Base-by-base conservation (phyloP, 768 basidiomycete genomes). In the Dioszegia crocea region DNA sequence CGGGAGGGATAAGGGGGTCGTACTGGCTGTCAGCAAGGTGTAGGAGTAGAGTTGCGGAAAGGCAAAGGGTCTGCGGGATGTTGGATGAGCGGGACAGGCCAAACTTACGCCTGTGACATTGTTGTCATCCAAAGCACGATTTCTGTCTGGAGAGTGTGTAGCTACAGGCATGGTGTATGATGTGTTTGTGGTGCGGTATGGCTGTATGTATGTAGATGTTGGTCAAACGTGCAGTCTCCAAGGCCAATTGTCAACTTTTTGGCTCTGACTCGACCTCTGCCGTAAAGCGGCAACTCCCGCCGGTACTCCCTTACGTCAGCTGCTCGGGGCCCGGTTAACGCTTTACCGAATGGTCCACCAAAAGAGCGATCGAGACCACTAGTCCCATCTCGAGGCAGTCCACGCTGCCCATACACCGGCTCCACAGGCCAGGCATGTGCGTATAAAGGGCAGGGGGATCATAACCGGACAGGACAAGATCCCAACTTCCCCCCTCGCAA, bases 1-100 rank as follows among this genome's bases (percentile, higher is more conserved):
- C 88, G 5, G 93, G 94, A 68, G 93, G 90, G 60, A 96, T 86
- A 41, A 97, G 84, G n/a, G 94, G 93, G 67, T 97, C 93, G 76
- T 97, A 94, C 89, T 92, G 68, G 17, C 26, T 21, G 19, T 59
- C 24, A 56, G 59, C 47, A 24, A 38, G 5, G 52, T 16, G 8
- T 19, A n/a, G n/a, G n/a, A n/a, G n/a, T n/a, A n/a, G n/a, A n/a
- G n/a, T n/a, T n/a, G n/a, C n/a, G n/a, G n/a, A n/a, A n/a, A n/a
- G n/a, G n/a, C n/a, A n/a, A n/a, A n/a, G n/a, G n/a, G n/a, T n/a
- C n/a, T n/a, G n/a, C n/a, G n/a, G n/a, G n/a, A n/a, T n/a, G n/a
- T n/a, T 5, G 31, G 23, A 9, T 17, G 27, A 30, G 10, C 27
- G 31, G 30, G 17, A 31, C 19, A n/a, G n/a, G 5, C n/a, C 5